These are phyloP conservation scores for Poa annua DNA, from an alignment of 176 grass and related monocot species.

Conservation along the genomic window DNA sequence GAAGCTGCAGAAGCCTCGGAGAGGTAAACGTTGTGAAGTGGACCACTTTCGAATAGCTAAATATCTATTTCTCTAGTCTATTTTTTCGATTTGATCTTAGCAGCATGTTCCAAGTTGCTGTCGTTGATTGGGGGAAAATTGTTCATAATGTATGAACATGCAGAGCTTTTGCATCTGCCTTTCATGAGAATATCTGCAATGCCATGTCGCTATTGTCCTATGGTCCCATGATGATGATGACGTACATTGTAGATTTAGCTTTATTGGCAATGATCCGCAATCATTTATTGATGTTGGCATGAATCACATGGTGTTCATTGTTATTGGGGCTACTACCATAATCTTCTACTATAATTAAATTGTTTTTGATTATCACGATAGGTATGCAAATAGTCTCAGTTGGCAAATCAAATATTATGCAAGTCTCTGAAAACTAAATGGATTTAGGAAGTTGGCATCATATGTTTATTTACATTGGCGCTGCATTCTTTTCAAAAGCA, in stretches of 20 bases:
- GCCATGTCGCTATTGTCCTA: background rate
- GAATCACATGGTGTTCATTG: background rate
- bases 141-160: background rate
- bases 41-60: conserved; percentile 12
- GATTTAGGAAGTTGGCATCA: conserved; percentile 15
- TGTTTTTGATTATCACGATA: conserved; percentile 5
- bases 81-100: background rate
- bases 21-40: conserved; percentile 50
- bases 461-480: background rate
- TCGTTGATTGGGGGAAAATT: background rate
- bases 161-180: background rate
- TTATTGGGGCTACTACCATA: background rate
- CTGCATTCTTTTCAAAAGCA: background rate
- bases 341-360: background rate
- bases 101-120: background rate
- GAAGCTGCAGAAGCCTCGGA: conserved; percentile 36
- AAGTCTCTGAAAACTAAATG: background rate
- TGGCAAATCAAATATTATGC: conserved; percentile 7
- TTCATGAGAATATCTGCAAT: conserved; percentile 28
- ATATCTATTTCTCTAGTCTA: conserved; percentile 1
- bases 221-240: conserved; percentile 19
- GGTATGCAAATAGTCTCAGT: conserved; percentile 2
- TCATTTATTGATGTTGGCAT: conserved; percentile 18
- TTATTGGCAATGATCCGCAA: background rate
- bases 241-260: background rate